phyloP scores from a whole-genome alignment of 345 rosid species.

The Boechera retrofracta region DNA sequence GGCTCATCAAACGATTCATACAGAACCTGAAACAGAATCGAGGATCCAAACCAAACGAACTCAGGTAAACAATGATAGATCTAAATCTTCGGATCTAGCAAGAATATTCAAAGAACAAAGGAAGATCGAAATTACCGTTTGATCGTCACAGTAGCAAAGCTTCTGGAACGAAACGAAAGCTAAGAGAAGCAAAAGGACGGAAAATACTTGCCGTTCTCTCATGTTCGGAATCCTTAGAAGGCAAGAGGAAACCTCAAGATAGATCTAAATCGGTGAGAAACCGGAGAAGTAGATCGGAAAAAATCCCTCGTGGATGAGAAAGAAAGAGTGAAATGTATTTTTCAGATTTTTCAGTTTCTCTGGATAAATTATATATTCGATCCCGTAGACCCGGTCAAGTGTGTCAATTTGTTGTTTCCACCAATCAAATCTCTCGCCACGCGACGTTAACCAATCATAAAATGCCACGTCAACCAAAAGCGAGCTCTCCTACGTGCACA shows the following conservation, averaged over 20 bases:
- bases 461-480: constrained; percentile 35
- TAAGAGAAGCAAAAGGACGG: constrained; percentile 52
- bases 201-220: constrained; percentile 55
- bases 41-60: constrained; percentile 20
- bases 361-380: constrained; percentile 34
- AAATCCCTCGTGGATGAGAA: constrained; percentile 16
- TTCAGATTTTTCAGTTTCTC: constrained; percentile 14
- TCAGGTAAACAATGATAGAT: constrained; percentile 12
- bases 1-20: constrained; percentile 77
- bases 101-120: neutral
- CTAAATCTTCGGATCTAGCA: constrained; percentile 34
- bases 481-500: constrained; percentile 30
- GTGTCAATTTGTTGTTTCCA: constrained; percentile 41
- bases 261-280: constrained; percentile 23
- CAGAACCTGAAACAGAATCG: constrained; percentile 53
- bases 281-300: constrained; percentile 44
- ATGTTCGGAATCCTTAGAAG: constrained; percentile 19
- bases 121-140: constrained; percentile 49
- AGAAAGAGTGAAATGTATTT: constrained; percentile 11
- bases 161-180: constrained; percentile 55
- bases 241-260: neutral
- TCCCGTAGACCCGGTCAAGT: constrained; percentile 38
- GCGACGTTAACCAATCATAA: constrained; percentile 29
- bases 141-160: constrained; percentile 61
- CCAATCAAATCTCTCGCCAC: constrained; percentile 47